These are phyloP conservation scores for Leucocoprinus sp. DNA, from an alignment of 768 basidiomycete species.

Conservation along the genomic window DNA sequence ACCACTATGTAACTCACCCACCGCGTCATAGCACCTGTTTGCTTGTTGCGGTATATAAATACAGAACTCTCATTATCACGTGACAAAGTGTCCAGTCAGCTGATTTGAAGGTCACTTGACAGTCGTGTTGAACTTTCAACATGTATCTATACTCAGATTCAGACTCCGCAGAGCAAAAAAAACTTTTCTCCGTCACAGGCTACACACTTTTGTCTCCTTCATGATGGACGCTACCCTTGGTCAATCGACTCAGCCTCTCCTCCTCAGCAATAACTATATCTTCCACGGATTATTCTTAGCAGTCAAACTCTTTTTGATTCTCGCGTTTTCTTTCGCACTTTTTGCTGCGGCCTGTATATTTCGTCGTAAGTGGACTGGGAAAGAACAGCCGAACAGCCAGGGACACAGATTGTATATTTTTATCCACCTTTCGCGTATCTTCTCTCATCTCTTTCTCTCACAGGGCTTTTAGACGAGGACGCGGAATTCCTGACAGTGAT, in stretches of 20 bases:
- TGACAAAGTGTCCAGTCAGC: too few relatives aligned
- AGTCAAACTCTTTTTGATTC: conserved; percentile 28
- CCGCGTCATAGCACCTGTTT: too few relatives aligned
- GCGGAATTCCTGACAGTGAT: conserved; percentile 82
- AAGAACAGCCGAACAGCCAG: conserved; percentile 52
- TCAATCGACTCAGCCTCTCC: conserved; percentile 37
- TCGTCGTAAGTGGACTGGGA: too few relatives aligned
- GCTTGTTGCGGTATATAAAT: too few relatives aligned
- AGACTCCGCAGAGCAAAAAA: too few relatives aligned
- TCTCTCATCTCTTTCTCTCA: conserved; percentile 12
- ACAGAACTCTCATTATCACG: too few relatives aligned
- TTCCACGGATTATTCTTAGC: conserved; percentile 32
- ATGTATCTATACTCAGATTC: too few relatives aligned
- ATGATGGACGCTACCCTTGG: conserved; percentile 72
- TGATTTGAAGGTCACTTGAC: too few relatives aligned
- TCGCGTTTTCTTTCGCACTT: conserved; percentile 28
- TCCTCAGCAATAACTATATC: conserved; percentile 19
- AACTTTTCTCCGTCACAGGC: too few relatives aligned
- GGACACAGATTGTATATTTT: conserved; percentile 58
- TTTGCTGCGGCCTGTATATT: conserved; percentile 41
- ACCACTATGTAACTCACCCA: too few relatives aligned
- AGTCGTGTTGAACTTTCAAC: too few relatives aligned
- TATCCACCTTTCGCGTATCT: not conserved
- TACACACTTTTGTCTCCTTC: conserved; percentile 17
- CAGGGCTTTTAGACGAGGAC: conserved; percentile 65